A percentile compares a stretch with the other conserved stretches of the same genome.
phyloP scores from a whole-genome alignment of 192 early-diverging fungal species.

The Podila verticillata region DNA sequence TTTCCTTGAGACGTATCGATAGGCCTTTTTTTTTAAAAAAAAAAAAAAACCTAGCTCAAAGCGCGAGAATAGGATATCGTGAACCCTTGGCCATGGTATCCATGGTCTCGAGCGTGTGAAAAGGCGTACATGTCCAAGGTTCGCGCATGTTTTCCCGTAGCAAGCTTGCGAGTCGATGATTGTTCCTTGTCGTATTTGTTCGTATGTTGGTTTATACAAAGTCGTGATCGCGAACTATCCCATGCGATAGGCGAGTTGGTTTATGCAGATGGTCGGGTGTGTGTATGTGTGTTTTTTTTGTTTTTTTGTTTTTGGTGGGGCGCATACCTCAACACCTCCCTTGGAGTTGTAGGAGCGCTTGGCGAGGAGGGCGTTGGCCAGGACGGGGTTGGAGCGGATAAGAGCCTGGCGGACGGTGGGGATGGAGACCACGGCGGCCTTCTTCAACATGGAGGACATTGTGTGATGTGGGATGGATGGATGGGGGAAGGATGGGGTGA shows the following conservation, averaged over 20 bases:
- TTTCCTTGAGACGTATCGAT: no score
- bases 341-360: conserved; percentile 47
- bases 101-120: no score
- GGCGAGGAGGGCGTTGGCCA: conserved; percentile 40
- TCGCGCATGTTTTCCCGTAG: no score
- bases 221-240: not conserved
- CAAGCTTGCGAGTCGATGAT: no score
- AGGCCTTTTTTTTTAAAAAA: no score
- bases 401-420: conserved; percentile 49
- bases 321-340: conserved; percentile 46
- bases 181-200: no score
- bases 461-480: not conserved
- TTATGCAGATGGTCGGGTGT: not conserved
- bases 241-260: not conserved
- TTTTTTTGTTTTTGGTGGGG: no score
- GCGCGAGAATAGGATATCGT: no score
- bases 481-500: conserved; percentile 1
- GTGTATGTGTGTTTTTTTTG: not conserved
- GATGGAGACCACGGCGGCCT: conserved; percentile 49
- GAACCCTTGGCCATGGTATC: no score
- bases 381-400: conserved; percentile 44
- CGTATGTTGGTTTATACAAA: no score
- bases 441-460: conserved; percentile 48
- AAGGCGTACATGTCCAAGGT: no score
- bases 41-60: no score